Evolutionary conservation across 116 monocot genomes (phyloP).

Genomic region (Posidonia oceanica): DNA sequence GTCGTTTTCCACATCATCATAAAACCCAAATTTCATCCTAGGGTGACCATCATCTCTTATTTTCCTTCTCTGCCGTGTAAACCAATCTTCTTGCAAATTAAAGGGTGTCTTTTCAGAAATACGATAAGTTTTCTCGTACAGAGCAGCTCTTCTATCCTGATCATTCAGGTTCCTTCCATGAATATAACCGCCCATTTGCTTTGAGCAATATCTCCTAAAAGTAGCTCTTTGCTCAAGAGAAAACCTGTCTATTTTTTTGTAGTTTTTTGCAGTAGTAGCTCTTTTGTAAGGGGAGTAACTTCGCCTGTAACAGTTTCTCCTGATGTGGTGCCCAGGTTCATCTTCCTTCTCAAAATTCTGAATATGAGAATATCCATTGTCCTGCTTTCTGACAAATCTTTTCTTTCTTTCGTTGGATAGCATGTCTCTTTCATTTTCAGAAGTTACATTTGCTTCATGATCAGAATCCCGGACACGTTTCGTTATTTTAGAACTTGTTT

Average conservation of each 20-base stretch:
- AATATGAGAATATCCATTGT: neutral
- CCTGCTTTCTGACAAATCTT: neutral
- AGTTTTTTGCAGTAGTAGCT: neutral
- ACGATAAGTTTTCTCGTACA: neutral
- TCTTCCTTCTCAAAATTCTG: neutral
- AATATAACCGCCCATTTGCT: neutral
- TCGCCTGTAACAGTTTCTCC: neutral
- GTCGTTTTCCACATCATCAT: neutral
- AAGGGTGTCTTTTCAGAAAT: neutral
- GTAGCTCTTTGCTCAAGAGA: neutral
- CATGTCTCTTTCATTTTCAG: neutral
- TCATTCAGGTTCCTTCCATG: neutral
- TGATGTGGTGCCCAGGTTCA: neutral
- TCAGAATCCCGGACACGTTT: neutral
- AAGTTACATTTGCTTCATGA: neutral
- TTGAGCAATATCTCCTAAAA: neutral
- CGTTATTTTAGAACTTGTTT: neutral
- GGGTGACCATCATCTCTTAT: neutral
- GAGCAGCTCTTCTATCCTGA: neutral
- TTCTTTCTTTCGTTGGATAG: neutral
- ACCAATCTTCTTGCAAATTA: neutral
- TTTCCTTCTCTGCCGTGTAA: neutral
- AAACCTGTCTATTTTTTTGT: neutral
- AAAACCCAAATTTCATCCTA: neutral
- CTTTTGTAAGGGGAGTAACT: neutral